These are phyloP conservation scores for Diversispora epigaea DNA, from an alignment of 192 early-diverging fungal genomes.

Conservation along the genomic window DNA sequence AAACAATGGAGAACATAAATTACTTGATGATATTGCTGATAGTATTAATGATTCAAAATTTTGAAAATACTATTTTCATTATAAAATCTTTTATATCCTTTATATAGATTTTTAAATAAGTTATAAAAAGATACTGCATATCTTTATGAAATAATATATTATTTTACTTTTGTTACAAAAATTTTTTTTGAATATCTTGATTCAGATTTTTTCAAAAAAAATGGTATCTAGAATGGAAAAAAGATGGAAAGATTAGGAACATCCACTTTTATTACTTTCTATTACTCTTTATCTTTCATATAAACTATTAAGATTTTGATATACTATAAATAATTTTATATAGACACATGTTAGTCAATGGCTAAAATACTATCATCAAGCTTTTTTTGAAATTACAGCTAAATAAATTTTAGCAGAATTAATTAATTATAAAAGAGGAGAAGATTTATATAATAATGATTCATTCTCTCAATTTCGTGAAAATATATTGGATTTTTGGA, in stretches of 20 bases:
- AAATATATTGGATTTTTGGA: conserved; percentile 17
- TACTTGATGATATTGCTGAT: conserved; percentile 8
- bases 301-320: not conserved
- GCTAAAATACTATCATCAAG: not conserved
- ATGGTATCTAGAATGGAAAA: conserved; percentile 9
- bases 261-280: not conserved
- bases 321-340: not conserved
- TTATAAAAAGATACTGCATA: conserved; percentile 10
- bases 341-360: conserved; percentile 5
- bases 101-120: conserved; percentile 1
- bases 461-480: not conserved
- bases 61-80: not conserved
- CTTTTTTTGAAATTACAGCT: not conserved
- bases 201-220: conserved; percentile 1
- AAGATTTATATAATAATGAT: conserved; percentile 16
- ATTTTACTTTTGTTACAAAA: not conserved
- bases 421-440: conserved; percentile 3
- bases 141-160: conserved; percentile 11
- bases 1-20: not conserved
- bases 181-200: not conserved
- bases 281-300: not conserved
- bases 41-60: conserved; percentile 14
- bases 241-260: not conserved
- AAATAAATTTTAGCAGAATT: conserved; percentile 9
- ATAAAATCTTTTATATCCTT: conserved; percentile 15